A percentile compares a stretch with the other conserved stretches of the same genome.
Evolutionary conservation across 2,329 filamentous ascomycete genomes (phyloP).

Genomic region (Talaromyces marneffei): DNA sequence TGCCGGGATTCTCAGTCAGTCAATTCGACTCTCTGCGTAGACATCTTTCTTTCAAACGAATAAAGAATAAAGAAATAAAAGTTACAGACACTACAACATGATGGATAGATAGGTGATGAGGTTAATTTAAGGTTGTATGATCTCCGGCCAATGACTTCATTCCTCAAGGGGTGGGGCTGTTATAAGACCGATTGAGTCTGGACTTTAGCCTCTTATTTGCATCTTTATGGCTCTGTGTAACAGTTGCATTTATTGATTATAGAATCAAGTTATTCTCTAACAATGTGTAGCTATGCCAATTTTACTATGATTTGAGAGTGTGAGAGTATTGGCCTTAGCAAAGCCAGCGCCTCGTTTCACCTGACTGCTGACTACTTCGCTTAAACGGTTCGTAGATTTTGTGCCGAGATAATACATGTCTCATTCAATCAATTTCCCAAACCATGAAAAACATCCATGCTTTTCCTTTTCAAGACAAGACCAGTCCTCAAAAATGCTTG

Average conservation of each 20-base stretch:
- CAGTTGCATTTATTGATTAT: too few species aligned
- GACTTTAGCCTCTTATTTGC: not conserved
- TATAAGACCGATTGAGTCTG: not conserved
- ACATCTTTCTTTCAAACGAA: too few species aligned
- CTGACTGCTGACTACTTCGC: too few species aligned
- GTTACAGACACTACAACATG: not conserved
- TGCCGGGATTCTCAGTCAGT: not conserved
- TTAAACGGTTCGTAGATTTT: not conserved
- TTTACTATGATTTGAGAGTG: too few species aligned
- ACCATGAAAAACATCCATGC: not conserved
- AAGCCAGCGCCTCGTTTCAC: not conserved
- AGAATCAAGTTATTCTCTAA: too few species aligned
- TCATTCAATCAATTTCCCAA: not conserved
- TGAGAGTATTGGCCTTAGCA: too few species aligned
- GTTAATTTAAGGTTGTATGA: conserved; percentile 7
- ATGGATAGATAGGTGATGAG: not conserved
- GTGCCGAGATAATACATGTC: not conserved
- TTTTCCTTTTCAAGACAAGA: not conserved
- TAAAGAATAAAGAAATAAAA: too few species aligned
- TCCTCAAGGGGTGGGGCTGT: not conserved
- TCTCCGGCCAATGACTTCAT: not conserved
- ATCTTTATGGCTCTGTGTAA: too few species aligned
- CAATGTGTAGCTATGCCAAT: too few species aligned
- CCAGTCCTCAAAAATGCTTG: not conserved
- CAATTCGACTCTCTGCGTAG: not conserved